Evolutionary conservation across 2,329 filamentous ascomycete species (phyloP), one percentile per base, ranked within the genome.

Genomic region (Colletotrichum kahawae): DNA sequence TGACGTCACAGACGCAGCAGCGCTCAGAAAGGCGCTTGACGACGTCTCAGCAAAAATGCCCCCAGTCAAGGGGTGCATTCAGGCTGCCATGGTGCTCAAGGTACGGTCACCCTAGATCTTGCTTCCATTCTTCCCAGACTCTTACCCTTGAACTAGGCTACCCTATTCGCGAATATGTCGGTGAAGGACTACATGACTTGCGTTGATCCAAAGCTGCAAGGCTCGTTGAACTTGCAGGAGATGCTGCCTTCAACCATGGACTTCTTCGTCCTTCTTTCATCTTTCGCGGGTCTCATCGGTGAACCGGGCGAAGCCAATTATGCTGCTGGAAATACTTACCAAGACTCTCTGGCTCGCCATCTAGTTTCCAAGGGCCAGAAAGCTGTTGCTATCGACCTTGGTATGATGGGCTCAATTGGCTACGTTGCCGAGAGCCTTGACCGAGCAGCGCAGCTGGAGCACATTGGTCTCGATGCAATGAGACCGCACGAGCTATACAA

Each of bases 151-250:
- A 89, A 91, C 75, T 81, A 82, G 3, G 79, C 87, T 48, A 48
- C 43, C 9, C 43, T 48, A 1, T 90, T 89, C 70, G 82, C 85
- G 24, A 85, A 85, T 75, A 90, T 91, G 88, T 82, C 82, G 0
- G 84, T 83, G 70, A 79, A 82, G 1, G 82, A 86, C 65, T 91
- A 88, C 86, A 75, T 77, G 9, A 77, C 81, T 4, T 85, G 85
- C 4, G 81, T 88, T 21, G 78, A 76, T 0, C 88, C 90, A 67
- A 88, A 88, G 77, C 79, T 85, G 2, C 57, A 78, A 16, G 84
- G 83, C 12, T 84, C 84, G 73, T 83, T 80, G 81, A 87, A 86
- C 67, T 79, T 87, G 1, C 84, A 87, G 74, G 64, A 81, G 3
- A 76, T 79, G 4, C 70, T 70, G 4, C 81, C 21, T 14, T 38